These are phyloP conservation scores for Orbilia ellipsospora DNA, from an alignment of 2,329 filamentous ascomycete species.

Conservation along the genomic window DNA sequence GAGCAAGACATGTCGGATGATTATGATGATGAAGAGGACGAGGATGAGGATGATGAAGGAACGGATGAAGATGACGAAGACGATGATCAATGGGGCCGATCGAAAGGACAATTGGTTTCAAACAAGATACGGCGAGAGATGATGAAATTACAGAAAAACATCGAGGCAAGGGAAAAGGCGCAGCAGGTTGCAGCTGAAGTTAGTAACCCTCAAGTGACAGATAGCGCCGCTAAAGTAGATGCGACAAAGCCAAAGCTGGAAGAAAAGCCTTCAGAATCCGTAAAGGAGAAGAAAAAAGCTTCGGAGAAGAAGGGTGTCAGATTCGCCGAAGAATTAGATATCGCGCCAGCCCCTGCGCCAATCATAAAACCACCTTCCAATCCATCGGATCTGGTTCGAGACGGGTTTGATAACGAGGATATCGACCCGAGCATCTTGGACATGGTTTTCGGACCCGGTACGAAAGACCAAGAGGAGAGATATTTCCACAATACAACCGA, in stretches of 20 bases:
- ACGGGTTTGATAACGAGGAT: constrained; percentile 53
- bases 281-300: constrained; percentile 55
- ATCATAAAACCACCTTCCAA: constrained; percentile 59
- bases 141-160: constrained; percentile 50
- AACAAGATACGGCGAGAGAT: constrained; percentile 48
- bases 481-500: constrained; percentile 49
- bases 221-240: constrained; percentile 37
- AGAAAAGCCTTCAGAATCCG: constrained; percentile 54
- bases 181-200: constrained; percentile 42
- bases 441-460: constrained; percentile 49
- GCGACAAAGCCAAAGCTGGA: too few relatives aligned
- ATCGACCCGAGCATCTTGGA: constrained; percentile 51
- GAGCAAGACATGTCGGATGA: constrained; percentile 68
- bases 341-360: constrained; percentile 67
- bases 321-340: constrained; percentile 80
- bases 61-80: constrained; percentile 69
- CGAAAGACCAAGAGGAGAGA: constrained; percentile 44
- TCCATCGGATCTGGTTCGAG: constrained; percentile 38
- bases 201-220: not conserved
- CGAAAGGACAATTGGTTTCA: constrained; percentile 63
- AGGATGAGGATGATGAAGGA: constrained; percentile 67
- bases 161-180: constrained; percentile 48
- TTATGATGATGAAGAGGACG: constrained; percentile 66
- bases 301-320: constrained; percentile 76
- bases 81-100: constrained; percentile 81